Percentiles rank a stretch among this genome's conserved stretches.
These are phyloP conservation scores for Jasminum sambac DNA, from an alignment of 257 asterid genomes.

Conservation along the genomic window DNA sequence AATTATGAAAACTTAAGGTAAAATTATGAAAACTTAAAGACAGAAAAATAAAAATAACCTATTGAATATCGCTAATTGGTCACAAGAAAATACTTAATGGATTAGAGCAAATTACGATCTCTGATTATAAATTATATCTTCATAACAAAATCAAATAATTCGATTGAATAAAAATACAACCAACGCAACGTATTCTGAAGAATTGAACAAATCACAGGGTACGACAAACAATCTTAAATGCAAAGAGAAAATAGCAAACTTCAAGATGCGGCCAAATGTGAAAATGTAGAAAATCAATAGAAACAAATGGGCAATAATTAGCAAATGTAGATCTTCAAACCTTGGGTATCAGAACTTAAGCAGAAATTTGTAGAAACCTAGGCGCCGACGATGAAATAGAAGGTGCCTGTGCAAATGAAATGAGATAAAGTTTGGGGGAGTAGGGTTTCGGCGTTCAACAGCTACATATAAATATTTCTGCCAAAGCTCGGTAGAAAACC, in stretches of 20 bases:
- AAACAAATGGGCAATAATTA: background rate
- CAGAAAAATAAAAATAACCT: background rate
- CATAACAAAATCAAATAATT: background rate
- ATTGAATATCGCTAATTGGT: background rate
- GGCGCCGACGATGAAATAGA: background rate
- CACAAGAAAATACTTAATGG: background rate
- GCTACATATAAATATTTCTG: background rate
- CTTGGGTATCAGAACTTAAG: background rate
- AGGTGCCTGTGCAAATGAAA: background rate
- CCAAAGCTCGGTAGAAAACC: background rate
- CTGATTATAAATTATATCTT: background rate
- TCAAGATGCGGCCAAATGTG: background rate
- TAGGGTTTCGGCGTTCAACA: background rate
- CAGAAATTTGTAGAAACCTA: background rate
- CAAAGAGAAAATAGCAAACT: background rate
- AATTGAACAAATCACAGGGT: background rate
- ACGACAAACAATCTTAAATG: background rate
- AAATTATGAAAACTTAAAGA: background rate
- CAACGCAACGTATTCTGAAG: background rate
- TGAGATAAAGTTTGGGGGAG: background rate
- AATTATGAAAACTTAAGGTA: background rate
- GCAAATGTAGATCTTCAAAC: background rate
- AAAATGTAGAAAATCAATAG: background rate
- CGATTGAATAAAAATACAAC: too few relatives aligned
- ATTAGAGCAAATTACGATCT: background rate